A percentile compares a stretch with the other conserved stretches of the same genome.
Evolutionary conservation across 2,329 filamentous ascomycete genomes (phyloP).

Genomic region (Aureobasidium uvarum): DNA sequence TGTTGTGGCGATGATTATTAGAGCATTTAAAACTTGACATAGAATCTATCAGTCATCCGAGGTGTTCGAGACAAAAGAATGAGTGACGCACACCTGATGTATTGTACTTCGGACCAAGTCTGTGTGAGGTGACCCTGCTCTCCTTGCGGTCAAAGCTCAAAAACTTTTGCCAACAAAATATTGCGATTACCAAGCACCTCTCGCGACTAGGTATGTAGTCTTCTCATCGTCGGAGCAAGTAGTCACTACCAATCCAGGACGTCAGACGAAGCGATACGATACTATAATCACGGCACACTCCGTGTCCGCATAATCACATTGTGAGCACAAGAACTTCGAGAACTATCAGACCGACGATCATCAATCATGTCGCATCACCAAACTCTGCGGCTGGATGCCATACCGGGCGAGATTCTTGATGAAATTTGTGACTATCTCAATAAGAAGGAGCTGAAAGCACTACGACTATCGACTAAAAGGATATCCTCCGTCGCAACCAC

Average conservation of each 20-base stretch:
- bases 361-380: not conserved
- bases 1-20: not conserved
- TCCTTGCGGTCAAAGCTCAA: not conserved
- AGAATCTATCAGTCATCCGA: no score
- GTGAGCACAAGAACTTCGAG: not conserved
- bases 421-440: not conserved
- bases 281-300: not conserved
- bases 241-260: not conserved
- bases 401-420: not conserved
- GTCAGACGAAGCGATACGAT: not conserved
- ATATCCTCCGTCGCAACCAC: slow-evolving; percentile 6
- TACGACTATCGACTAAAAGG: not conserved
- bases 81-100: no score
- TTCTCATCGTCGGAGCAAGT: not conserved
- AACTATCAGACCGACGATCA: not conserved
- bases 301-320: not conserved
- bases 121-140: not conserved
- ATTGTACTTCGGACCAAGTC: not conserved
- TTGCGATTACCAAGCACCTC: not conserved
- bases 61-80: not conserved
- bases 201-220: not conserved
- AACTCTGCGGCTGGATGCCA: not conserved
- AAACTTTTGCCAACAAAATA: not conserved
- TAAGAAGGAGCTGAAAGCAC: slow-evolving; percentile 1
- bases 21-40: not conserved